phyloP scores from a whole-genome alignment of 2,329 filamentous ascomycete species.

The Thielaviopsis euricoi region DNA sequence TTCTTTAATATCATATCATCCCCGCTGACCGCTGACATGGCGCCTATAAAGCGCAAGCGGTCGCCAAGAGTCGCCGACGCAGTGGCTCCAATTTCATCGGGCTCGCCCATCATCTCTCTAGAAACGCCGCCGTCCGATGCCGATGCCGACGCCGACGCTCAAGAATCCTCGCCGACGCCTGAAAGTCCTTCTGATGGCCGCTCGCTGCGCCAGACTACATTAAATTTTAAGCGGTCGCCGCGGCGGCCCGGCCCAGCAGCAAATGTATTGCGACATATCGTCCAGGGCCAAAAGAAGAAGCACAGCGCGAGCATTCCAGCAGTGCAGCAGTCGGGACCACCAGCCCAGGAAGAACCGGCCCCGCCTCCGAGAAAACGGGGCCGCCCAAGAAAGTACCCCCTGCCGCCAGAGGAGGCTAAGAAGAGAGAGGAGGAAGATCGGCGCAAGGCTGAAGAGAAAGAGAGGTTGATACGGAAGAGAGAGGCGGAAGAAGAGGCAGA shows the following conservation, averaged over 20 bases:
- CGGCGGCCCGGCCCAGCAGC: background rate
- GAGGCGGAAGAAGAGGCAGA: background rate
- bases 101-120: background rate
- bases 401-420: background rate
- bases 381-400: background rate
- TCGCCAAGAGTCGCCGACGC: background rate
- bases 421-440: background rate
- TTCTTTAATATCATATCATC: no score
- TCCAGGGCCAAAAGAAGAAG: background rate
- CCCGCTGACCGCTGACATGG: background rate
- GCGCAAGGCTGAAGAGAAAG: background rate
- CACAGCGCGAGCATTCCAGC: background rate
- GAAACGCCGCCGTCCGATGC: background rate
- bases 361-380: background rate
- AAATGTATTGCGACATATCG: background rate
- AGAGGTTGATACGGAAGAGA: background rate
- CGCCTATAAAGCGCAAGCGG: background rate
- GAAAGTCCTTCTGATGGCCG: background rate
- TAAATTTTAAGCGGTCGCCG: background rate
- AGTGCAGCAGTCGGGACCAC: no score
- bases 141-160: background rate
- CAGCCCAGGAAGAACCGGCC: background rate
- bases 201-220: conserved; percentile 5
- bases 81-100: background rate
- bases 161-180: background rate